Evolutionary conservation across 257 asterid genomes (phyloP), one percentile per base, ranked within the genome.

Genomic region (Solanum lignicaule): DNA sequence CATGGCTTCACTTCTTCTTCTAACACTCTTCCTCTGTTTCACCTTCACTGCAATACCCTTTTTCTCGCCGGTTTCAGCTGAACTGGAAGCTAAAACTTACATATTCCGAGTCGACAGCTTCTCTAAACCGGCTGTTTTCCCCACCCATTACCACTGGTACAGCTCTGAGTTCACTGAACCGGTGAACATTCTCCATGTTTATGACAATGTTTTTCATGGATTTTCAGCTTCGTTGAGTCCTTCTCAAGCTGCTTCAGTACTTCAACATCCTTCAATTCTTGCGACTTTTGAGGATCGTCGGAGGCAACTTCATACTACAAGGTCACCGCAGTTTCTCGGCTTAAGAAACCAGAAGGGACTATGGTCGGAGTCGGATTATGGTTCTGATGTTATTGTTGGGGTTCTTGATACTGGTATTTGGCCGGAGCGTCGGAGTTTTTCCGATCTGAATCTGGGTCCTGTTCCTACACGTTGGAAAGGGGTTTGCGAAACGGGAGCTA

Each of bases 261-360:
- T 92, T 73, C 74, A 89, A 38, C 98, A 96, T 88, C 98, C 99
- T 2, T 92, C 98, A 3, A 39, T 95, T 72, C 96, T 97, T 84
- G 92, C 98, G 16, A 91, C 96, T 2, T 92, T 97, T 78, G 96
- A 93, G 48, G 99, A 97, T 93, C 94, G 92, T 83, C 94, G 98
- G 83, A 94, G 99, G 1, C 91, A 93, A 12, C 98, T 96, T 68
- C 99, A 97, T 89, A 97, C 99, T 18, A 97, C 99, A 2, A 92
- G 99, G 55, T 97, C 99, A 52, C 99, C 99, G 84, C 99, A 96
- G 90, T 97, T 97, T 89, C 94, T 97, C 3, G 99, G 99, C 21
- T 93, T 97, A 33, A 91, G 98, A 9, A 95, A 92, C 82, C 98
- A 95, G 88, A 93, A 93, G n/a, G 99, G 99, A 1, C 88, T 97